Evolutionary conservation across 768 basidiomycete species (phyloP).

Genomic region (Punctularia strigosozonata): DNA sequence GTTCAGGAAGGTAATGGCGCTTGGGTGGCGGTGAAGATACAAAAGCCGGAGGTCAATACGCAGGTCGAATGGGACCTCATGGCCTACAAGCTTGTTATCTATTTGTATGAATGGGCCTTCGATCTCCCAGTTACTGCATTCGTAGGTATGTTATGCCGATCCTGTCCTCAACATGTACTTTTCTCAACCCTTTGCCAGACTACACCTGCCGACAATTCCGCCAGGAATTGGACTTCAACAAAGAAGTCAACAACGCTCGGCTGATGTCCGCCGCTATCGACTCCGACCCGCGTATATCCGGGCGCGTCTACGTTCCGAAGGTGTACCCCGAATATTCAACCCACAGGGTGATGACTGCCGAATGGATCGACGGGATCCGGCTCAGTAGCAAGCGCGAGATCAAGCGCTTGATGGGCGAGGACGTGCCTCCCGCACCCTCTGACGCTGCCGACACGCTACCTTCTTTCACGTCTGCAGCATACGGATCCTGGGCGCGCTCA

Average conservation of each 20-base stretch:
- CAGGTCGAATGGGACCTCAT: constrained; percentile 82
- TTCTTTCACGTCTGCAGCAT: no score
- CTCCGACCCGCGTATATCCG: constrained; percentile 55
- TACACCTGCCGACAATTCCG: constrained; percentile 75
- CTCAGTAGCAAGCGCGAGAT: constrained; percentile 54
- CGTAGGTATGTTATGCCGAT: constrained; percentile 39
- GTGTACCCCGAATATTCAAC: constrained; percentile 66
- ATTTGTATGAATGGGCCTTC: constrained; percentile 75
- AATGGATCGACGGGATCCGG: constrained; percentile 75
- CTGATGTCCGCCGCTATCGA: constrained; percentile 59
- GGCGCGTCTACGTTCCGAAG: constrained; percentile 68
- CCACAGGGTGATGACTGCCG: constrained; percentile 69
- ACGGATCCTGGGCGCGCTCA: constrained; percentile 1
- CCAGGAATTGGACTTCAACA: constrained; percentile 70
- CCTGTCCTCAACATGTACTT: not conserved
- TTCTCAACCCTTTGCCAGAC: constrained; percentile 25
- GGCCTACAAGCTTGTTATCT: constrained; percentile 62
- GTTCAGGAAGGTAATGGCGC: constrained; percentile 17
- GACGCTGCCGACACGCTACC: not conserved
- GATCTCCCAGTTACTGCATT: constrained; percentile 77
- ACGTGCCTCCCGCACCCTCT: constrained; percentile 5
- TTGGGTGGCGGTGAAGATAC: constrained; percentile 89
- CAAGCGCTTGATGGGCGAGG: constrained; percentile 46
- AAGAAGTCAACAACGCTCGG: constrained; percentile 70
- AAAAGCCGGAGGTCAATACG: constrained; percentile 79